These are phyloP conservation scores for Phytophthora meadii DNA, from an alignment of 352 stramenopile genomes.

Conservation along the genomic window DNA sequence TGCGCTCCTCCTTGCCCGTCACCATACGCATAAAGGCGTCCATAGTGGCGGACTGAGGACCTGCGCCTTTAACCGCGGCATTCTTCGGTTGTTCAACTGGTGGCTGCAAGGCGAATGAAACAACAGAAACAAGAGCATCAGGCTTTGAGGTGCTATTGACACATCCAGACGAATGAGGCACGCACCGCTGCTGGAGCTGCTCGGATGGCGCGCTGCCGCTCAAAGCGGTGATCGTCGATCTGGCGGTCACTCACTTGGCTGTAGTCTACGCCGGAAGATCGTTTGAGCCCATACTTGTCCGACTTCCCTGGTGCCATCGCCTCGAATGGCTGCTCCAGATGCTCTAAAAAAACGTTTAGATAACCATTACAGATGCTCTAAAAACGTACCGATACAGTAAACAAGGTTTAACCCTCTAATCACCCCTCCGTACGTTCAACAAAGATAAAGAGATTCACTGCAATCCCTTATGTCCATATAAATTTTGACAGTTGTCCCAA, in stretches of 20 bases:
- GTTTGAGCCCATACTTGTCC: conserved; percentile 77
- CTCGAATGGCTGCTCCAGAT: background rate
- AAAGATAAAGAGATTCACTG: too few relatives aligned
- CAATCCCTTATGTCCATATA: too few relatives aligned
- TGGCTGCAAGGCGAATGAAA: conserved; percentile 16
- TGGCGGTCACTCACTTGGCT: conserved; percentile 80
- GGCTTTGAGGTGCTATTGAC: background rate
- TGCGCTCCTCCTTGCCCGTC: conserved; percentile 93
- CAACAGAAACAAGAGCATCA: conserved; percentile 2
- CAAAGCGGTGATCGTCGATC: conserved; percentile 86
- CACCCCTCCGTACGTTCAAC: too few relatives aligned
- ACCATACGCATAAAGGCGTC: conserved; percentile 94
- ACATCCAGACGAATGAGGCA: background rate
- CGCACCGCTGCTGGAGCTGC: conserved; percentile 44
- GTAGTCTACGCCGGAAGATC: conserved; percentile 87
- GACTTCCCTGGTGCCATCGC: conserved; percentile 28
- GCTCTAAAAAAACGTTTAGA: too few relatives aligned
- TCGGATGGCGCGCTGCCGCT: conserved; percentile 71
- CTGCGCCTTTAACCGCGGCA: conserved; percentile 5
- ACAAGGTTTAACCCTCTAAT: too few relatives aligned
- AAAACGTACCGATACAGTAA: too few relatives aligned
- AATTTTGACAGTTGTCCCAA: too few relatives aligned
- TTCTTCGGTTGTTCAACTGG: conserved; percentile 23
- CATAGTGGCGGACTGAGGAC: conserved; percentile 85
- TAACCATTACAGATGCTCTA: too few relatives aligned